Evolutionary conservation across 2,329 filamentous ascomycete species (phyloP), one percentile per base, ranked within the genome.

Genomic region (Helicocarpus griseus): DNA sequence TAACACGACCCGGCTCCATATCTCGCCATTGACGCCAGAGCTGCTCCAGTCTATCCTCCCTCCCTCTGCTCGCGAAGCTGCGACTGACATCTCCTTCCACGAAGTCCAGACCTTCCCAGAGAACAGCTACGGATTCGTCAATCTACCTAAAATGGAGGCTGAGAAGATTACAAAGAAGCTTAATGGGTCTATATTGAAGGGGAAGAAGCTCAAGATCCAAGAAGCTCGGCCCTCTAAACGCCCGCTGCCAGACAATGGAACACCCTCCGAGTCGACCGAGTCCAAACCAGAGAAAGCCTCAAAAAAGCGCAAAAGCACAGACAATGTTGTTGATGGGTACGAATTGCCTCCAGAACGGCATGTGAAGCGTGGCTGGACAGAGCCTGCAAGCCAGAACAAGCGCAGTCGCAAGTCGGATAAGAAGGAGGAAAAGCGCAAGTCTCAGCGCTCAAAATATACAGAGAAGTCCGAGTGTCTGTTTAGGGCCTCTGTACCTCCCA

Each of bases 121-220:
- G 58, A 86, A 82, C 65, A 84, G 81, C 49, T 98, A 89, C 81
- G 93, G 91, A 51, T 98, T 87, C 71, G 76, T 97, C 54, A 89
- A 94, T 44, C 71, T 98, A 35, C 90, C 90, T 0, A 71, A 67
- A 2, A 80, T 81, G 69, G 89, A 95, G 58, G 93, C 91, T 8
- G 86, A 91, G n/a, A 95, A 89, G 68, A 71, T 97, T 50, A 89
- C 84, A 72, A 91, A 86, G 72, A 97, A 93, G 72, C 77, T 97
- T 47, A 87, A 95, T 74, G 91, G 91, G 29, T 80, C 85, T 1
- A 85, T 87, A 22, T 72, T 98, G 52, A 93, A 86, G 65, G 93
- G 93, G 7, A 77, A 77, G 54, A 97, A 95, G 69, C 81, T 97
- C 61, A 82, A 82, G 53, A 80, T 98, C 53, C 88, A 96, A 61